Evolutionary conservation across 257 asterid genomes (phyloP), one percentile per base, ranked within the genome.

Genomic region (Solanum appendiculatum): DNA sequence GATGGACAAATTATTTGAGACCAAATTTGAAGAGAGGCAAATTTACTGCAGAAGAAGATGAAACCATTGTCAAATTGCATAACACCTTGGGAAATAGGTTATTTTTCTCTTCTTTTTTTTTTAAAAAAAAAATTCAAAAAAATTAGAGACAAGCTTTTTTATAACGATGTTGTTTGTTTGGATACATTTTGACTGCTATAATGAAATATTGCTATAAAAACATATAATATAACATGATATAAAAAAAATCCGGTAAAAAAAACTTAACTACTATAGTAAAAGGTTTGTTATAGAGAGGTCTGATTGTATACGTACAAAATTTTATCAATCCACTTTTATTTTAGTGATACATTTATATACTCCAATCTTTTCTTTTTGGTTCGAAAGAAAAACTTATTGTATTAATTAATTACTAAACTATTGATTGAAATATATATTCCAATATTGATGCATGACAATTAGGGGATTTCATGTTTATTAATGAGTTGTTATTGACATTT

Each of bases 1-100:
- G 96, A 48, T 94, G 98, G 98, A 88, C 92, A 2, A 94, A 94
- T 82, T 94, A 94, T 84, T 86, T 94, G 91, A 92, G 95, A 83
- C 89, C 95, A 2, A 91, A 94, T 36, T 51, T 94, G 87, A 93
- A 92, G 88, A 94, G 96, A 86, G 96, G 97, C 48, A 93, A 92
- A 8, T 88, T 94, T 46, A 85, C 96, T 5, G 37, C 87, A 29
- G 86, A 87, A 23, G 98, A 93, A 88, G 98, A 94, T 83, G 94
- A 93, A 37, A 85, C 82, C 66, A 92, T 94, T 29, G 88, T 93
- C 84, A 93, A 93, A 34, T 92, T 94, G 74, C 98, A 91, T 34
- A 91, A 93, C 42, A 82, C 96, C 21, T 25, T 92, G 93, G 98
- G 98, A 6, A 94, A 93, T 87, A 93, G 95, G 98, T 93, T 40